Evolutionary conservation across 805 yeast species (phyloP).

Genomic region (Ogataea pignaliae): DNA sequence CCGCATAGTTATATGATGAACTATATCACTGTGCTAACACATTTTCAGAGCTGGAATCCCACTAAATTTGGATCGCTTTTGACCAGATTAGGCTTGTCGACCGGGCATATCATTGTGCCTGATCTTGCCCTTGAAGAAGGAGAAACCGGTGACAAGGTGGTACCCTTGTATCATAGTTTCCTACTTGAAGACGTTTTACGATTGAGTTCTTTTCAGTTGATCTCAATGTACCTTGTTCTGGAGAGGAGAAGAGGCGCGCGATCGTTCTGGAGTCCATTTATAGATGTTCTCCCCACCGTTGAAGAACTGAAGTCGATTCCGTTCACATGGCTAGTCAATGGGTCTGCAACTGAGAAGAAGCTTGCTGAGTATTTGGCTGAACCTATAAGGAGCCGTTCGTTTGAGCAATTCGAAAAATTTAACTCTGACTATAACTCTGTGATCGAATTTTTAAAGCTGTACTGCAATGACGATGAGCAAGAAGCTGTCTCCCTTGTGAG

Average conservation of each 20-base stretch:
- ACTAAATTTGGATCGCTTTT: conserved; percentile 9
- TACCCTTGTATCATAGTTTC: conserved; percentile 13
- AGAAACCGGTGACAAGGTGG: conserved; percentile 1
- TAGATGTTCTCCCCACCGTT: conserved; percentile 56
- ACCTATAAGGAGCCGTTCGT: conserved; percentile 36
- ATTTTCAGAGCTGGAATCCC: conserved; percentile 34
- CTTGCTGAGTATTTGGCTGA: conserved; percentile 40
- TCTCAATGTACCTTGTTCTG: conserved; percentile 44
- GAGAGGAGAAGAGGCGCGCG: conserved; percentile 35
- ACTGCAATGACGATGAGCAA: neutral
- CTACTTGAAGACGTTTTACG: conserved; percentile 31
- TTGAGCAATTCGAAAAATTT: conserved; percentile 40
- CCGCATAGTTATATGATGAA: conserved; percentile 59
- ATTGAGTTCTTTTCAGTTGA: conserved; percentile 57
- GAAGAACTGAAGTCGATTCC: conserved; percentile 57
- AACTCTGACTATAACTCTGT: conserved; percentile 41
- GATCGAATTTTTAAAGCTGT: conserved; percentile 16
- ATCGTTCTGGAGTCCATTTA: conserved; percentile 68
- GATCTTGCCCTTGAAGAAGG: conserved; percentile 1
- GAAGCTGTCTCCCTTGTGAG: conserved; percentile 9
- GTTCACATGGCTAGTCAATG: conserved; percentile 49
- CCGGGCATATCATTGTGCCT: conserved; percentile 24
- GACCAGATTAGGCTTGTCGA: conserved; percentile 14
- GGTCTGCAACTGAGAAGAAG: conserved; percentile 16
- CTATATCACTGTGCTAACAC: conserved; percentile 45